Conservation (phyloP, 306 rosid genomes). For the Cyclanthera cordifolia region DNA sequence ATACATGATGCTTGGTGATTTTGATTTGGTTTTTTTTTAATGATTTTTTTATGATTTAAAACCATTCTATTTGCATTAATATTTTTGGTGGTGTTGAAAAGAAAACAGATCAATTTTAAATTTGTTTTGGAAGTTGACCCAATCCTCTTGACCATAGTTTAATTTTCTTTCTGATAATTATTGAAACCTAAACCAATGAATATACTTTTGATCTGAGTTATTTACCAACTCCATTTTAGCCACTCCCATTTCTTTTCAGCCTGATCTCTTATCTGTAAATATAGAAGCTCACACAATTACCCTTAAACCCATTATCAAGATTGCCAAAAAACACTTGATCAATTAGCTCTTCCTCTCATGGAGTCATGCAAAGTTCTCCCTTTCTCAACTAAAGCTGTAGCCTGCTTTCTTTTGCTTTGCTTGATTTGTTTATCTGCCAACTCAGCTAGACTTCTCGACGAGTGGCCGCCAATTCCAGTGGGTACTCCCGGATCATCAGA, state of each 20-base stretch:
- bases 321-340: not conserved
- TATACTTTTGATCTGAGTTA: not conserved
- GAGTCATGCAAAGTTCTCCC: not conserved
- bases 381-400: not conserved
- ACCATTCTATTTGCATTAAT: too few relatives aligned
- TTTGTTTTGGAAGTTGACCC: not conserved
- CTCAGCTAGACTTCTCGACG: conserved; percentile 3
- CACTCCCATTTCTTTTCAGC: conserved; percentile 14
- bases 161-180: not conserved
- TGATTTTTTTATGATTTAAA: too few relatives aligned
- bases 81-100: too few relatives aligned
- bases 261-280: not conserved
- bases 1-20: too few relatives aligned
- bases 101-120: too few relatives aligned
- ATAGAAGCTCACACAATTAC: not conserved
- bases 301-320: conserved; percentile 1
- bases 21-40: too few relatives aligned
- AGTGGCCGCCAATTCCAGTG: not conserved
- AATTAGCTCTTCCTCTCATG: conserved; percentile 2
- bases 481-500: not conserved
- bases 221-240: conserved; percentile 22
- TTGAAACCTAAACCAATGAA: conserved; percentile 9
- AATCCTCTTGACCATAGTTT: not conserved
- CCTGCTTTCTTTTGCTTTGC: not conserved
- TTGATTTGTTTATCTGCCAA: conserved; percentile 1